A percentile compares a stretch with the other conserved stretches of the same genome.
Evolutionary conservation across 176 grass and related monocot species (phyloP).

Genomic region (Rhynchospora pubera): DNA sequence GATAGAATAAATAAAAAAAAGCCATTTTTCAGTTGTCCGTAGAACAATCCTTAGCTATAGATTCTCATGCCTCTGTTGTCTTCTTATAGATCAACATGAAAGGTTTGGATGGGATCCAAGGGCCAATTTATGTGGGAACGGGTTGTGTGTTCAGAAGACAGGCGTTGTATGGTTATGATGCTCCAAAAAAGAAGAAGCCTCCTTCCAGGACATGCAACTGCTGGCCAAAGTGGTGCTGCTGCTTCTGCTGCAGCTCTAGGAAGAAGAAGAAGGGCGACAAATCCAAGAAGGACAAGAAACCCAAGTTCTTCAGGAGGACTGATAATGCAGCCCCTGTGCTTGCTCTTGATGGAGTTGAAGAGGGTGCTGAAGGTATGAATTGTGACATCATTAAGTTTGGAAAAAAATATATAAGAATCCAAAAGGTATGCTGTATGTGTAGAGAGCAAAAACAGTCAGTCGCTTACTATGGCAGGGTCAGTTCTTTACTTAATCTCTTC

Average conservation of each 20-base stretch:
- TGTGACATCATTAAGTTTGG: neutral
- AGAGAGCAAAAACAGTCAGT: neutral
- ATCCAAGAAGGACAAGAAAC: constrained; percentile 63
- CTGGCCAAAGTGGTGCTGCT: constrained; percentile 85
- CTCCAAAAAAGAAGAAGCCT: constrained; percentile 79
- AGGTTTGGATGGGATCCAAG: constrained; percentile 96
- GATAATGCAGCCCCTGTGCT: constrained; percentile 56
- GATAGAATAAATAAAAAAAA: neutral
- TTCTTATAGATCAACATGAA: constrained; percentile 85
- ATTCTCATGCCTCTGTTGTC: constrained; percentile 6
- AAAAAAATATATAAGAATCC: neutral
- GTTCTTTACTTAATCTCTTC: neutral
- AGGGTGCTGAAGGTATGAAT: constrained; percentile 43
- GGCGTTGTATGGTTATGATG: constrained; percentile 75
- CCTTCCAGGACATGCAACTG: constrained; percentile 81
- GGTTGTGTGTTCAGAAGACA: constrained; percentile 83
- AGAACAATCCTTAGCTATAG: neutral
- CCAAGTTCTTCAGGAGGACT: constrained; percentile 41
- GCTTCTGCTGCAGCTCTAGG: constrained; percentile 38
- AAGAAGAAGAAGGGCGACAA: constrained; percentile 56
- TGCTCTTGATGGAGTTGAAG: constrained; percentile 59
- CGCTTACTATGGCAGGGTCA: neutral
- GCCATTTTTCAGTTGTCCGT: neutral
- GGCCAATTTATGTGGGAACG: constrained; percentile 92
- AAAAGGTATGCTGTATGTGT: neutral